Conservation (phyloP, 2,329 filamentous ascomycete species). For the Fusarium piperis region DNA sequence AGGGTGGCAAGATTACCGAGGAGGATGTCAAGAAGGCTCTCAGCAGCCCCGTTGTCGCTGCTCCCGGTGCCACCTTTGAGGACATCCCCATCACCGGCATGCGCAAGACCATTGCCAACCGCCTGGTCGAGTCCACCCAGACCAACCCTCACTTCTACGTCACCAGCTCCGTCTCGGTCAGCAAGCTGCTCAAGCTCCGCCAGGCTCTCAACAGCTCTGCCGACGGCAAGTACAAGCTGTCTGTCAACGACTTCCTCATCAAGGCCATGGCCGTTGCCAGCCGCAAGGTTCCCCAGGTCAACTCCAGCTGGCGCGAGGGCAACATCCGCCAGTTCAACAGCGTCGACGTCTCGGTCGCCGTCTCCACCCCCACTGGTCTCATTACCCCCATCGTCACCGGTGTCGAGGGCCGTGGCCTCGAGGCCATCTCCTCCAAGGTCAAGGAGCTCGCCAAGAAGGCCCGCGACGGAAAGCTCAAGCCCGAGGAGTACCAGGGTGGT, state of each 20-base stretch:
- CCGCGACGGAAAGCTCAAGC: constrained; percentile 97
- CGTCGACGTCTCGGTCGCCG: constrained; percentile 95
- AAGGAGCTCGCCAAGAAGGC: constrained; percentile 98
- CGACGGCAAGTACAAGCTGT: constrained; percentile 97
- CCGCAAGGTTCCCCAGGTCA: constrained; percentile 93
- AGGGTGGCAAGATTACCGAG: constrained; percentile 87
- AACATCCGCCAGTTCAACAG: constrained; percentile 92
- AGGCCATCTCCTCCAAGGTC: constrained; percentile 86
- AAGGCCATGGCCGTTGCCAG: constrained; percentile 92
- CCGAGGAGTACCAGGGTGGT: constrained; percentile 98
- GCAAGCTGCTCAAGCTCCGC: constrained; percentile 95
- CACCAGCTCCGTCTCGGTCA: constrained; percentile 87
- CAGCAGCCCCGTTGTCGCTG: constrained; percentile 63
- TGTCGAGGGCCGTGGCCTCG: constrained; percentile 86
- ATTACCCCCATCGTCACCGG: constrained; percentile 98
- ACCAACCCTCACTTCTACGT: constrained; percentile 99
- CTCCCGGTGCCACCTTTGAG: constrained; percentile 76
- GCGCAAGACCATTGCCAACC: constrained; percentile 97
- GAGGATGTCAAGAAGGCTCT: constrained; percentile 91
- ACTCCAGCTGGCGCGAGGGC: constrained; percentile 93
- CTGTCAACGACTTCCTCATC: constrained; percentile 99
- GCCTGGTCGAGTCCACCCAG: constrained; percentile 86
- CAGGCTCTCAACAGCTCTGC: constrained; percentile 88
- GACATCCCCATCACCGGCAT: constrained; percentile 88
- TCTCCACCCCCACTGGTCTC: constrained; percentile 90